These are phyloP conservation scores for Juglanconis oblonga DNA, from an alignment of 2,329 filamentous ascomycete species.

Conservation along the genomic window DNA sequence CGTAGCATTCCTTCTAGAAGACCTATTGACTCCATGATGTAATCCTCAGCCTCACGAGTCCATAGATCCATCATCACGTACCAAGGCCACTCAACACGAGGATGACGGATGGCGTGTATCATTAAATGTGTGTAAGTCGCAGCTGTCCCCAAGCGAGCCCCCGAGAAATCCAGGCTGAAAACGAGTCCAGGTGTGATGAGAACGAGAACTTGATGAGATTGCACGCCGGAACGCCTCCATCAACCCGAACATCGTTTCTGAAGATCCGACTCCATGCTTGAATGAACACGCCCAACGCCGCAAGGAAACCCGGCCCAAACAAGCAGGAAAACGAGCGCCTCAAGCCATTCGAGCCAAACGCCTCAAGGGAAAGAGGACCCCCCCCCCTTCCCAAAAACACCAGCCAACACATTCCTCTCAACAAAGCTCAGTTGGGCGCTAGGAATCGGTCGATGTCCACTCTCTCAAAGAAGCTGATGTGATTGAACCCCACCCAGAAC, in stretches of 20 bases:
- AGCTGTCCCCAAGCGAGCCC: too few relatives aligned
- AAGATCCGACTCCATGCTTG: neutral
- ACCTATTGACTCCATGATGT: neutral
- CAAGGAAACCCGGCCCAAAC: neutral
- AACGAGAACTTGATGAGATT: neutral
- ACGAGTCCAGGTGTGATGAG: neutral
- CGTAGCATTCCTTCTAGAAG: neutral
- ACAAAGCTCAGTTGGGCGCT: neutral
- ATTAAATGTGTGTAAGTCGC: neutral
- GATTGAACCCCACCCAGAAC: slow-evolving; percentile 68
- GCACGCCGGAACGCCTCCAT: neutral
- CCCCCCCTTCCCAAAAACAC: neutral
- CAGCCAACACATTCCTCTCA: neutral
- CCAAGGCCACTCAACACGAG: neutral
- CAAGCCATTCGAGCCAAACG: neutral
- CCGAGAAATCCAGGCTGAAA: neutral
- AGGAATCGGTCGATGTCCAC: slow-evolving; percentile 55
- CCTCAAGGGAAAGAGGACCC: neutral
- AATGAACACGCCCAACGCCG: neutral
- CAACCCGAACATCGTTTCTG: neutral
- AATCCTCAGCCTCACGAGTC: neutral
- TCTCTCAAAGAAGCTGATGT: slow-evolving; percentile 60
- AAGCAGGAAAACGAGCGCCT: neutral
- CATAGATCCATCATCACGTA: neutral
- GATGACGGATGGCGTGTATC: neutral